These are phyloP conservation scores for Arthrobotrys musiformis DNA, from an alignment of 2,329 filamentous ascomycete genomes.

Conservation along the genomic window DNA sequence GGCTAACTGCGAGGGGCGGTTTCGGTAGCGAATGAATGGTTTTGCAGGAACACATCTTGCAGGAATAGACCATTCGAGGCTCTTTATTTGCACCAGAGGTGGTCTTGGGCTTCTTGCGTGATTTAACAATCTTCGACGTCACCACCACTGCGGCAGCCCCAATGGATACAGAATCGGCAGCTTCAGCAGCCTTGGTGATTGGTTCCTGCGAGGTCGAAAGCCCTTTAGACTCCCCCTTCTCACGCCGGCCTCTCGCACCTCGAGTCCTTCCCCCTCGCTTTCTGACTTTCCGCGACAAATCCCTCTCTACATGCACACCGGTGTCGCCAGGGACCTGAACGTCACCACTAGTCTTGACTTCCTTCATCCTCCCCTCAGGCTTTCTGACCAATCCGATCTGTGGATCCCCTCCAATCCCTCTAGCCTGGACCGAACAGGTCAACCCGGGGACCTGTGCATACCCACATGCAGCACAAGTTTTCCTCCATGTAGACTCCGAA, in stretches of 20 bases:
- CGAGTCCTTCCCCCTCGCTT: slow-evolving; percentile 46
- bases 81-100: slow-evolving; percentile 13
- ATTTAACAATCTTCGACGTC: not conserved
- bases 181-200: not conserved
- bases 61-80: slow-evolving; percentile 43
- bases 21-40: slow-evolving; percentile 40
- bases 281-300: not conserved
- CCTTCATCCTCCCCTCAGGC: not conserved
- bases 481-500: slow-evolving; percentile 44
- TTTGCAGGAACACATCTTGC: slow-evolving; percentile 41
- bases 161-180: not conserved
- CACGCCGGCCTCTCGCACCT: slow-evolving; percentile 14
- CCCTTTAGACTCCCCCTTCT: slow-evolving; percentile 19
- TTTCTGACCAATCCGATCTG: not conserved
- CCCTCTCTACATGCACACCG: slow-evolving; percentile 10
- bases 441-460: slow-evolving; percentile 41
- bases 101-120: slow-evolving; percentile 5
- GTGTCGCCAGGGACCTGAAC: slow-evolving; percentile 6
- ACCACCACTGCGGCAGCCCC: not conserved
- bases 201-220: not conserved
- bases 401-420: slow-evolving; percentile 28
- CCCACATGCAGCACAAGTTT: slow-evolving; percentile 36
- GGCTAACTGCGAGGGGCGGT: slow-evolving; percentile 7
- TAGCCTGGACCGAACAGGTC: slow-evolving; percentile 41
- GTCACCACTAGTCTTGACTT: not conserved